phyloP scores from a whole-genome alignment of 148 eudicot species.

The Fallopia convolvulus region DNA sequence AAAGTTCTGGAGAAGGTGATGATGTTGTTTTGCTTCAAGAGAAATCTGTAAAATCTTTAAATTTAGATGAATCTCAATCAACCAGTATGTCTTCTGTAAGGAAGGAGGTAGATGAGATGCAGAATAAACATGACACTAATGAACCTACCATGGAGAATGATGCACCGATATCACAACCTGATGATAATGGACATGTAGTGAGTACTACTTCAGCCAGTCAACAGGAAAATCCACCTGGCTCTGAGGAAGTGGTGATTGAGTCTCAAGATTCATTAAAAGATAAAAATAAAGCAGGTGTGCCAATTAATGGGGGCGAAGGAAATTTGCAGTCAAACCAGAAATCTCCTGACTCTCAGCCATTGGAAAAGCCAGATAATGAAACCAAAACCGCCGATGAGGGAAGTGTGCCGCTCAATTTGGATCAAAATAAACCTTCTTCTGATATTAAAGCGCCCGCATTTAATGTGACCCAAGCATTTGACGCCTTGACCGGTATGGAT shows the following conservation, averaged over 20 bases:
- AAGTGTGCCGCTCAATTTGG: slow-evolving; percentile 21
- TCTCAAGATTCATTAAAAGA: slow-evolving; percentile 21
- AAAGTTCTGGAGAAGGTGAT: not conserved
- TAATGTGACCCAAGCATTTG: slow-evolving; percentile 68
- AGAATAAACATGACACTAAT: slow-evolving; percentile 18
- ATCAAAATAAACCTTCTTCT: slow-evolving; percentile 26
- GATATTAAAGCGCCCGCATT: slow-evolving; percentile 35
- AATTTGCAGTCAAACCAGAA: slow-evolving; percentile 15
- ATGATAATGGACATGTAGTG: slow-evolving; percentile 25
- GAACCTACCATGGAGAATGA: slow-evolving; percentile 23
- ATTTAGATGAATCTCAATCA: not conserved
- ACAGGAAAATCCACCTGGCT: slow-evolving; percentile 18
- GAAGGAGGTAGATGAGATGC: slow-evolving; percentile 19
- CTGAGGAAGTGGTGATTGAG: not conserved
- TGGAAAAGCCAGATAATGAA: slow-evolving; percentile 31
- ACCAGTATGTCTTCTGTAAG: slow-evolving; percentile 14
- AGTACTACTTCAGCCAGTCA: slow-evolving; percentile 17
- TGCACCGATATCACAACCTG: slow-evolving; percentile 23
- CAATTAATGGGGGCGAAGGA: slow-evolving; percentile 28
- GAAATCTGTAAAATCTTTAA: slow-evolving; percentile 20
- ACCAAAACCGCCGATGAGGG: slow-evolving; percentile 38
- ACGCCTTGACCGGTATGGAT: slow-evolving; percentile 74
- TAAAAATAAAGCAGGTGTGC: slow-evolving; percentile 24
- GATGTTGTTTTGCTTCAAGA: slow-evolving; percentile 15
- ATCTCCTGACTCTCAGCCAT: slow-evolving; percentile 29